A percentile compares a stretch with the other conserved stretches of the same genome.
Conservation (phyloP, 306 rosid genomes). For the Benincasa hispida region DNA sequence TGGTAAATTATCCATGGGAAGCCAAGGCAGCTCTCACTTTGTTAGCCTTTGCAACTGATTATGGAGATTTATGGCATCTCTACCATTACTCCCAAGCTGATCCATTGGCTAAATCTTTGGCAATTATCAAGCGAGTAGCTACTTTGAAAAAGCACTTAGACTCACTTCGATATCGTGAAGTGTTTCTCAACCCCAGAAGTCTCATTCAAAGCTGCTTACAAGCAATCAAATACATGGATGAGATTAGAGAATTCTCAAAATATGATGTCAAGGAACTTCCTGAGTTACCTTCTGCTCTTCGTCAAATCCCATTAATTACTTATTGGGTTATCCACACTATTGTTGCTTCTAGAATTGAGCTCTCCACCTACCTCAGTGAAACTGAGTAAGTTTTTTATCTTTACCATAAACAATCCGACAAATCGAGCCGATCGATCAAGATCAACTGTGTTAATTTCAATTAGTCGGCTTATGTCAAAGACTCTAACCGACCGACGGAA, state of each 20-base stretch:
- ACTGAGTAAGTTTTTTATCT: not conserved
- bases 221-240: not conserved
- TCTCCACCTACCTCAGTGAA: not conserved
- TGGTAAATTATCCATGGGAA: not conserved
- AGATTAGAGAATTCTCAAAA: not conserved
- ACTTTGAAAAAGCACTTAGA: not conserved
- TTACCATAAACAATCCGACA: too few species aligned
- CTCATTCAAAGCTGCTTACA: not conserved
- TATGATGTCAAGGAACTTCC: not conserved
- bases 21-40: conserved; percentile 9
- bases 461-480: too few species aligned
- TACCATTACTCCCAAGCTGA: not conserved
- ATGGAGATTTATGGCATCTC: conserved; percentile 7
- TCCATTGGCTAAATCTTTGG: conserved; percentile 1
- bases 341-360: not conserved
- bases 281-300: not conserved
- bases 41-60: not conserved
- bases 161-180: not conserved
- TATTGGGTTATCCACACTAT: conserved; percentile 5
- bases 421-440: not conserved
- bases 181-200: not conserved
- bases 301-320: not conserved
- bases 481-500: too few species aligned
- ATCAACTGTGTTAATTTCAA: too few species aligned
- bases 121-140: not conserved